phyloP scores from a whole-genome alignment of 2,329 filamentous ascomycete species.

The Botryotinia convoluta region DNA sequence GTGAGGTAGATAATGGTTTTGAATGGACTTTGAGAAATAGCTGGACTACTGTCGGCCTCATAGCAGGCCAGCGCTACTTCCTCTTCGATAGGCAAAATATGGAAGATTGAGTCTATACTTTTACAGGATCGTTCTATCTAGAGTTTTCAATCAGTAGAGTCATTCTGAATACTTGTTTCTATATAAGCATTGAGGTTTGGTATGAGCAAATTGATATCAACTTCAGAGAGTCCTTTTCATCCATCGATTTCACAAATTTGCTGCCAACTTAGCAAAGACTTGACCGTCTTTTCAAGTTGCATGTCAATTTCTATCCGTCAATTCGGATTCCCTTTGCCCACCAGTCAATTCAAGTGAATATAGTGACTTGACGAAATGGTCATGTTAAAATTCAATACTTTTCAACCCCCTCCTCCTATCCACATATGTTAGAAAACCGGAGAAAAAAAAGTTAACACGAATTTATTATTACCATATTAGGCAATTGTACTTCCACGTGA shows the following conservation, averaged over 20 bases:
- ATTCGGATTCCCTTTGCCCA: no score
- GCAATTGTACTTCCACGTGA: fast-evolving
- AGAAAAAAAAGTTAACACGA: no score
- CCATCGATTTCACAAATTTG: no score
- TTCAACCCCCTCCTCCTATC: no score
- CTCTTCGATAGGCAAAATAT: neutral
- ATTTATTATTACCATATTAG: fast-evolving
- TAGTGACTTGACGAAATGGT: no score
- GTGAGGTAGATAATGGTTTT: neutral
- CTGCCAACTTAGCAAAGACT: no score
- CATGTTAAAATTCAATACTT: no score
- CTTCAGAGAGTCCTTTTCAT: neutral
- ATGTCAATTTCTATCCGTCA: no score
- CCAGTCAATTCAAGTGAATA: no score
- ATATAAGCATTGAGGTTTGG: fast-evolving
- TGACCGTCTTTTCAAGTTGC: no score
- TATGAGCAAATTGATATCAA: no score
- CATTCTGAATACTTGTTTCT: fast-evolving
- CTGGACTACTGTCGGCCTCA: neutral
- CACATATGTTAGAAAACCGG: no score
- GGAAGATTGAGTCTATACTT: neutral
- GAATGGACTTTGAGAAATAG: neutral
- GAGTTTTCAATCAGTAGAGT: fast-evolving
- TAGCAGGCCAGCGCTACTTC: neutral
- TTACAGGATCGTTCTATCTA: fast-evolving